Evolutionary conservation across 2,329 filamentous ascomycete genomes (phyloP).

Genomic region (Monosporascus sp.): DNA sequence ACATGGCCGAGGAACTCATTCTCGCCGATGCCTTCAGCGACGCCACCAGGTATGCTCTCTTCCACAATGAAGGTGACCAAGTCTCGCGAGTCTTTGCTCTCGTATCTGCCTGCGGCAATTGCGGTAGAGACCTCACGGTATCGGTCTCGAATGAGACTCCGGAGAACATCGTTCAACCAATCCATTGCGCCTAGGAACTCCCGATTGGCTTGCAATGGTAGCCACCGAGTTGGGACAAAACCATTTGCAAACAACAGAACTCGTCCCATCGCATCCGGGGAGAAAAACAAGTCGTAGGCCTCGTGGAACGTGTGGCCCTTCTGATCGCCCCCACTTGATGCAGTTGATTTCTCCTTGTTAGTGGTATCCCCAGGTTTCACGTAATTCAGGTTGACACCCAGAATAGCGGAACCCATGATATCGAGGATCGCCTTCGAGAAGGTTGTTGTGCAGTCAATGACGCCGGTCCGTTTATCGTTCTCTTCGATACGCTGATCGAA

Average conservation of each 20-base stretch:
- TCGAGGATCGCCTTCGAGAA: conserved; percentile 10
- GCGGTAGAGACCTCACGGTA: not conserved
- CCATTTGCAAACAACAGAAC: conserved; percentile 4
- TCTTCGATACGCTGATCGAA: conserved; percentile 12
- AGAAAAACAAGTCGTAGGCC: conserved; percentile 6
- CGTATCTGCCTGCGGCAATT: conserved; percentile 1
- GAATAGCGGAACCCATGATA: conserved; percentile 5
- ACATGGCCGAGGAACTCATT: conserved; percentile 9
- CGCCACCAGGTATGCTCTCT: conserved; percentile 9
- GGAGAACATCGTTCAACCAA: conserved; percentile 3
- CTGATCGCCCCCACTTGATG: no score
- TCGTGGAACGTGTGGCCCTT: conserved; percentile 6
- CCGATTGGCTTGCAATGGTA: conserved; percentile 6
- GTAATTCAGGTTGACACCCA: conserved; percentile 5
- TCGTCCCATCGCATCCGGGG: not conserved
- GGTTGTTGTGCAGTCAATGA: not conserved
- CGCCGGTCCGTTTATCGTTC: conserved; percentile 7
- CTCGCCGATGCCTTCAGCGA: conserved; percentile 10
- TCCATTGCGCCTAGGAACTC: conserved; percentile 5
- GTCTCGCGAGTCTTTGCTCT: conserved; percentile 4
- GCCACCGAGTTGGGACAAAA: conserved; percentile 6
- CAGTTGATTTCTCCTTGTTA: no score
- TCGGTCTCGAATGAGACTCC: conserved; percentile 4
- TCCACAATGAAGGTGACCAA: conserved; percentile 9
- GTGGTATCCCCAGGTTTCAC: not conserved